Evolutionary conservation across 176 grass and related monocot genomes (phyloP).

Genomic region (Zizania latifolia): DNA sequence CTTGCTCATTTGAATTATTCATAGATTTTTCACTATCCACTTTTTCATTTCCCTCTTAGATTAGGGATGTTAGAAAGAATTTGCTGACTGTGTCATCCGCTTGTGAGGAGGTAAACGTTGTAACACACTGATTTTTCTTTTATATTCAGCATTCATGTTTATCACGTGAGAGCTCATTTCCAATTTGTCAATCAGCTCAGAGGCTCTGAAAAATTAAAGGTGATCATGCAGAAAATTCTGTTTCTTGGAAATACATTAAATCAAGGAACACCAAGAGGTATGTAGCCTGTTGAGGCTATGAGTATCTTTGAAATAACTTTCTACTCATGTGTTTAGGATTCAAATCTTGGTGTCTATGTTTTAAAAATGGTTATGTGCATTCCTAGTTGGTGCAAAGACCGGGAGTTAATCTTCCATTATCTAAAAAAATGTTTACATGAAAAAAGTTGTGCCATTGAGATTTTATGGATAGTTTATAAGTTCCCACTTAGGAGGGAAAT

Average conservation of each 20-base stretch:
- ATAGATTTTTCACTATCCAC: constrained; percentile 31
- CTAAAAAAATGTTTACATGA: too few relatives aligned
- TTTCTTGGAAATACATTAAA: constrained; percentile 89
- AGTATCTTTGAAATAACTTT: constrained; percentile 6
- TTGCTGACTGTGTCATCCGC: constrained; percentile 62
- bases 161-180: constrained; percentile 26
- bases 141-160: constrained; percentile 12
- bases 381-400: too few relatives aligned
- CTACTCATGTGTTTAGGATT: not conserved
- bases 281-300: not conserved
- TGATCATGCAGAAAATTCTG: constrained; percentile 95
- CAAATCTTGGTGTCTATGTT: too few relatives aligned
- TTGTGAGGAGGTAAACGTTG: constrained; percentile 86
- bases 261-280: constrained; percentile 94
- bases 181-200: constrained; percentile 49
- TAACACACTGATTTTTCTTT: not conserved
- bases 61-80: constrained; percentile 77
- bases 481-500: constrained; percentile 1
- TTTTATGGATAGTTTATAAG: not conserved
- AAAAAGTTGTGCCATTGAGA: not conserved
- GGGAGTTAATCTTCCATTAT: too few relatives aligned
- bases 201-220: constrained; percentile 87
- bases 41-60: constrained; percentile 54
- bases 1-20: constrained; percentile 10
- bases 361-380: too few relatives aligned